Evolutionary conservation across 176 grass and related monocot genomes (phyloP).

Genomic region (Tillandsia fasciculata): DNA sequence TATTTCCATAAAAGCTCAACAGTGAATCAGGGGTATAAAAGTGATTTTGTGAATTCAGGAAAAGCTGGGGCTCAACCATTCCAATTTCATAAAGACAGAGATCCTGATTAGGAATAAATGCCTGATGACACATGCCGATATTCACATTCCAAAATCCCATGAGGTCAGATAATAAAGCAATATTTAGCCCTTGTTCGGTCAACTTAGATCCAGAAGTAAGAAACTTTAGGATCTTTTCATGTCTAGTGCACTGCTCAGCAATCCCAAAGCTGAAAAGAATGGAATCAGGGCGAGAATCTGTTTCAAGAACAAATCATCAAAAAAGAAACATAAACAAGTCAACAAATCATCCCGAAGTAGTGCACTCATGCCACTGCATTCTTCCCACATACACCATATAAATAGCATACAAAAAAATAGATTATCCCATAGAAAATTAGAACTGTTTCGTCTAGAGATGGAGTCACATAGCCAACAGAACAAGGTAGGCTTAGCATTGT

Average conservation of each 20-base stretch:
- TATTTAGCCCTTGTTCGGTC: conserved; percentile 18
- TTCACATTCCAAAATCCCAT: conserved; percentile 27
- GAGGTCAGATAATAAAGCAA: conserved; percentile 48
- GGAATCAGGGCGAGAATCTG: conserved; percentile 48
- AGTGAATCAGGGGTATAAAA: conserved; percentile 42
- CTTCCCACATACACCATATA: neutral
- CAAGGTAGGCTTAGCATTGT: too few relatives aligned
- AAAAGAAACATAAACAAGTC: neutral
- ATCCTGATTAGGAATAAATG: conserved; percentile 35
- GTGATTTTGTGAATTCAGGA: conserved; percentile 26
- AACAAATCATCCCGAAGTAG: neutral
- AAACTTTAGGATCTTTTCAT: conserved; percentile 66
- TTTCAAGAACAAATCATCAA: conserved; percentile 8
- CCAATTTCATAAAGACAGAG: conserved; percentile 39
- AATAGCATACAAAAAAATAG: too few relatives aligned
- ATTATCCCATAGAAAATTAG: too few relatives aligned
- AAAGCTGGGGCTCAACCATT: conserved; percentile 33
- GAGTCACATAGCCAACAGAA: too few relatives aligned
- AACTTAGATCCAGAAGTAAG: conserved; percentile 47
- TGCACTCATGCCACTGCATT: neutral
- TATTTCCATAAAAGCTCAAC: conserved; percentile 28
- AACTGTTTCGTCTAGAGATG: too few relatives aligned
- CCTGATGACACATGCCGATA: conserved; percentile 29
- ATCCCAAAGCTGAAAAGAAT: conserved; percentile 63
- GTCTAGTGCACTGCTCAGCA: conserved; percentile 49